These are phyloP conservation scores for Gamsiella multidivaricata DNA, from an alignment of 192 early-diverging fungal species.

Conservation along the genomic window DNA sequence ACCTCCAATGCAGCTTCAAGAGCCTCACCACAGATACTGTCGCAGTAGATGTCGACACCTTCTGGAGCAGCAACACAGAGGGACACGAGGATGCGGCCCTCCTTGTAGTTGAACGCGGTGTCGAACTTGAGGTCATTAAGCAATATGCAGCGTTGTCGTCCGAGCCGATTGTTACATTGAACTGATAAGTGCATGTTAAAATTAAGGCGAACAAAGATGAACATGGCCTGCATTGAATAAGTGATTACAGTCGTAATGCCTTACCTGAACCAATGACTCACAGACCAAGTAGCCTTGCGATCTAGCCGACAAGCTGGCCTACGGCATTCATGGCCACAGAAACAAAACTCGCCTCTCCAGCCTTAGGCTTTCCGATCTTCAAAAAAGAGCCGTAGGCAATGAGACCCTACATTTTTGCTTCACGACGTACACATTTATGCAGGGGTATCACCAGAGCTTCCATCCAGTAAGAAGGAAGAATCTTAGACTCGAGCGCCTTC, in stretches of 20 bases:
- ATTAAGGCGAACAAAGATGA: too few species aligned
- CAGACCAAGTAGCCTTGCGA: constrained; percentile 77
- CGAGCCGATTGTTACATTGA: constrained; percentile 75
- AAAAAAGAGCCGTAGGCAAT: constrained; percentile 57
- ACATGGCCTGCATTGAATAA: too few species aligned
- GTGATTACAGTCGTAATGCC: too few species aligned
- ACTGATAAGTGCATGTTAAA: too few species aligned
- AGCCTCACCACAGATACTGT: constrained; percentile 71
- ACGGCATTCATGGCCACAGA: constrained; percentile 87
- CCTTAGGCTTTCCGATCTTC: constrained; percentile 75
- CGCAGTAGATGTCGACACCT: constrained; percentile 87
- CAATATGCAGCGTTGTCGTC: constrained; percentile 85
- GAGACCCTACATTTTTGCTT: constrained; percentile 6
- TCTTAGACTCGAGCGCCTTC: constrained; percentile 52
- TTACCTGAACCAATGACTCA: constrained; percentile 86
- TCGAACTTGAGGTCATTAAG: constrained; percentile 78
- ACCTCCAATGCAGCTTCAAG: constrained; percentile 22
- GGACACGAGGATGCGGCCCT: neutral
- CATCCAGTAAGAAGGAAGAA: constrained; percentile 69
- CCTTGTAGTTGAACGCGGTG: constrained; percentile 93
- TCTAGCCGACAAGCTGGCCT: constrained; percentile 78
- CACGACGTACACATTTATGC: constrained; percentile 14
- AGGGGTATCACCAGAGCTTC: constrained; percentile 85
- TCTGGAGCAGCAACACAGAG: neutral
- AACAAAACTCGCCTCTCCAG: constrained; percentile 86